phyloP scores from a whole-genome alignment of 768 basidiomycete genomes.

The Leccinum disarticulatum region DNA sequence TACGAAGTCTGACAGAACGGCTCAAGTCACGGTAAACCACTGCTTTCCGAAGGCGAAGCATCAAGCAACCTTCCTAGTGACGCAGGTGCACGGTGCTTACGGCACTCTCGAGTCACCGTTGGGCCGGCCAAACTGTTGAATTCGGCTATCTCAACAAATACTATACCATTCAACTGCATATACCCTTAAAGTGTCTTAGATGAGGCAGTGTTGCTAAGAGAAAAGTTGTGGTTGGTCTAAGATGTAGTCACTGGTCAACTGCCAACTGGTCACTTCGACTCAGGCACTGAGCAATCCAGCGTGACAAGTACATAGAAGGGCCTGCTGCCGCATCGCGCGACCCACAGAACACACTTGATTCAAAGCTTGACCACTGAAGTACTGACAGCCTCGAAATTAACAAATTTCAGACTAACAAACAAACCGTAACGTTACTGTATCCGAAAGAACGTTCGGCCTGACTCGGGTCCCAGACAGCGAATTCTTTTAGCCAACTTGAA shows the following conservation, averaged over 20 bases:
- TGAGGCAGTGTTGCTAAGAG: background rate
- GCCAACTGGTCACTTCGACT: no score
- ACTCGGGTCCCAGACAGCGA: no score
- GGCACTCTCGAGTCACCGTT: background rate
- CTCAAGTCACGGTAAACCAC: background rate
- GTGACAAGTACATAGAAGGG: no score
- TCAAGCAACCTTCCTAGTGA: background rate
- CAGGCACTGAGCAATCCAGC: no score
- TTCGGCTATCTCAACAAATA: background rate
- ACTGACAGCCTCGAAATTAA: no score
- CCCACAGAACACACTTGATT: no score
- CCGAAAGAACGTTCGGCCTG: background rate
- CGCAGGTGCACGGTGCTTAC: background rate
- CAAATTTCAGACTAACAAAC: no score
- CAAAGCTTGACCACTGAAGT: no score
- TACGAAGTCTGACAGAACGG: background rate
- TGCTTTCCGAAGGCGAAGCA: background rate
- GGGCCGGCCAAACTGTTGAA: no score
- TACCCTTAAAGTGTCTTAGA: background rate
- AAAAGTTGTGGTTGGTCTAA: background rate
- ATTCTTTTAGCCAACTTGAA: background rate
- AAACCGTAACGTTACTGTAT: background rate
- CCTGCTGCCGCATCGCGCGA: no score
- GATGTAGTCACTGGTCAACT: background rate
- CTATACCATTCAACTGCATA: background rate